phyloP scores from a whole-genome alignment of 495 filamentous ascomycete genomes.

The Ascobolus immersus region DNA sequence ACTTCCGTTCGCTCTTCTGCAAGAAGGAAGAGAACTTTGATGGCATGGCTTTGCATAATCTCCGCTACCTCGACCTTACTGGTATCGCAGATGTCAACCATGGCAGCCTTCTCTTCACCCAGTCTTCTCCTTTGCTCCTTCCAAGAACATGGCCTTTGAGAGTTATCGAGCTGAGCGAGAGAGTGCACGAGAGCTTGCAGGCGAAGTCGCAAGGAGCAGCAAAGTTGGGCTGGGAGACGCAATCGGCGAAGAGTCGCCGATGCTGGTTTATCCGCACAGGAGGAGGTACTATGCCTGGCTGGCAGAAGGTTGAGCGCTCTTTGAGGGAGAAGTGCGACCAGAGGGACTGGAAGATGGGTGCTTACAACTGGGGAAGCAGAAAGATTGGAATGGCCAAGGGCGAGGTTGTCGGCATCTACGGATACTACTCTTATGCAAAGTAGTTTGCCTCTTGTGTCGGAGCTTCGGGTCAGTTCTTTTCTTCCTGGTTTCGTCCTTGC shows the following conservation, averaged over 20 bases:
- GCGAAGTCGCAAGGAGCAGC: slow-evolving; percentile 22
- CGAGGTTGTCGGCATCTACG: slow-evolving; percentile 68
- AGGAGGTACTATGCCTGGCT: slow-evolving; percentile 17
- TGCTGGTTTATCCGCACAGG: slow-evolving; percentile 42
- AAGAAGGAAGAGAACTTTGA: no score
- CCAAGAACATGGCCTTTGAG: slow-evolving; percentile 41
- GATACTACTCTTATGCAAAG: no score
- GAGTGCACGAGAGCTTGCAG: slow-evolving; percentile 36
- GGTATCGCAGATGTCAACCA: slow-evolving; percentile 31
- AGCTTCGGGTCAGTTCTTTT: no score
- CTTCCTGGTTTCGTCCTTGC: no score
- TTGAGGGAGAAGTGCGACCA: slow-evolving; percentile 25
- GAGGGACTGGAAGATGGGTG: slow-evolving; percentile 95
- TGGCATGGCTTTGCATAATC: no score
- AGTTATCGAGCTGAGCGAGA: slow-evolving; percentile 54
- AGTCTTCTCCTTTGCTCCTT: slow-evolving; percentile 32
- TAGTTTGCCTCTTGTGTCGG: no score
- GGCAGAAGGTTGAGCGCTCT: slow-evolving; percentile 16
- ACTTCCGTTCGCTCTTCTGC: not conserved
- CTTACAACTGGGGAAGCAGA: slow-evolving; percentile 66
- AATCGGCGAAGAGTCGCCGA: slow-evolving; percentile 35
- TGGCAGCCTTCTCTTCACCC: slow-evolving; percentile 33
- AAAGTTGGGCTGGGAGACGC: slow-evolving; percentile 38
- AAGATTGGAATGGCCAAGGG: slow-evolving; percentile 56
- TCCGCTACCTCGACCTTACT: slow-evolving; percentile 59